These are phyloP conservation scores for Haplosporangium gracile DNA, from an alignment of 192 early-diverging fungal species.

Conservation along the genomic window DNA sequence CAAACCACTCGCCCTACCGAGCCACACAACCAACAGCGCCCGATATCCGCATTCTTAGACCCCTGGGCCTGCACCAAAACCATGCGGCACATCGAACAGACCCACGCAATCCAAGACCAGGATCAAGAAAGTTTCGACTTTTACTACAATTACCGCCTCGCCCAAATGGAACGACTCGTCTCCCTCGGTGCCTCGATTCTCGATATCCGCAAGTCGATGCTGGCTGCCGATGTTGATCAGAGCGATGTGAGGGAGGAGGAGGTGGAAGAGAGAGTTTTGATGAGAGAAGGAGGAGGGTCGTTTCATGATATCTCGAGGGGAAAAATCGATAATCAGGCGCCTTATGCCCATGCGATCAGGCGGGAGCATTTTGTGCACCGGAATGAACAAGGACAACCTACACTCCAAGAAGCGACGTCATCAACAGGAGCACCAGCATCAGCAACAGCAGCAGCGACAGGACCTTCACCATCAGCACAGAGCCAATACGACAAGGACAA, in stretches of 20 bases:
- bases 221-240: not conserved
- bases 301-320: not conserved
- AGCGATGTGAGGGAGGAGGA: not conserved
- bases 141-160: conserved; percentile 1
- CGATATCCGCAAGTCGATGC: conserved; percentile 4
- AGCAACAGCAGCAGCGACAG: not conserved
- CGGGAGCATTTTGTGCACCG: too few species aligned
- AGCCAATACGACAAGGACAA: not conserved
- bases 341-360: not conserved
- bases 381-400: too few species aligned
- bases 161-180: conserved; percentile 20
- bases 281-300: too few species aligned
- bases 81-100: conserved; percentile 22
- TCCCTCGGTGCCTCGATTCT: conserved; percentile 1
- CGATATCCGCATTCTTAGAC: conserved; percentile 10
- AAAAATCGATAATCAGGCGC: not conserved
- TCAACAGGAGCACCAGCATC: too few species aligned
- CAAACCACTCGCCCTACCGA: not conserved
- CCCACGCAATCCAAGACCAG: not conserved
- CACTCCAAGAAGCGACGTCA: too few species aligned
- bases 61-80: conserved; percentile 36
- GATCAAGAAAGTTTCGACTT: not conserved
- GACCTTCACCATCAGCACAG: not conserved
- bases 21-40: not conserved
- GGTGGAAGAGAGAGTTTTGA: not conserved